A percentile compares a stretch with the other conserved stretches of the same genome.
phyloP scores from a whole-genome alignment of 306 rosid genomes.

The Glycine latifolia region DNA sequence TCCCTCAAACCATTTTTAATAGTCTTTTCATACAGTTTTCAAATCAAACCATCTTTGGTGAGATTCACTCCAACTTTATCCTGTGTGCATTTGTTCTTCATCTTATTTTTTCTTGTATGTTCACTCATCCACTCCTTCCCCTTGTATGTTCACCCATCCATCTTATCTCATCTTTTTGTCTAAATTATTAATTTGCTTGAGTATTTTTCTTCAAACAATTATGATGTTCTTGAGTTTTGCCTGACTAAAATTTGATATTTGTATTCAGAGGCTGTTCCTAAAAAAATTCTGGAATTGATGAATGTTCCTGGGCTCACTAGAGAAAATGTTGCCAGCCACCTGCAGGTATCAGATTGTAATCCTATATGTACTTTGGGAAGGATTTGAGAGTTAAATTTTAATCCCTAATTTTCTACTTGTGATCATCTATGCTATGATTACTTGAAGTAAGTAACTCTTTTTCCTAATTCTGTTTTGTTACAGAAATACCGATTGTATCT shows the following conservation, averaged over 20 bases:
- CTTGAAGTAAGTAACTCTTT: slow-evolving; percentile 6
- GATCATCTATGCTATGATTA: slow-evolving; percentile 34
- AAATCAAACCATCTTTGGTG: not conserved
- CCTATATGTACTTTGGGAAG: slow-evolving; percentile 13
- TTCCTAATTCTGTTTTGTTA: slow-evolving; percentile 38
- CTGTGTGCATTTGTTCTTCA: not conserved
- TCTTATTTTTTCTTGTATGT: not conserved
- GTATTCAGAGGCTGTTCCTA: slow-evolving; percentile 94
- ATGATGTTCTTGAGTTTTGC: not conserved
- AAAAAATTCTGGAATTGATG: slow-evolving; percentile 98
- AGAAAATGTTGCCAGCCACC: slow-evolving; percentile 99
- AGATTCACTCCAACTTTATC: not conserved
- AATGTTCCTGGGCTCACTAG: slow-evolving; percentile 98
- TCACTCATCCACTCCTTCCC: not conserved
- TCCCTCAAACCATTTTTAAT: too few species aligned
- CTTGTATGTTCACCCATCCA: not conserved
- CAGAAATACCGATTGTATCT: slow-evolving; percentile 98
- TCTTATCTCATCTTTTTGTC: slow-evolving; percentile 1
- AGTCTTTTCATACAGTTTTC: too few species aligned
- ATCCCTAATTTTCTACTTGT: slow-evolving; percentile 4
- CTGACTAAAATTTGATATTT: slow-evolving; percentile 41
- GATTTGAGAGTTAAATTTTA: slow-evolving; percentile 12
- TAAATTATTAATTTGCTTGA: slow-evolving; percentile 26
- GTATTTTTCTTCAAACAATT: slow-evolving; percentile 4
- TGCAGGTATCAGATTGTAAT: slow-evolving; percentile 70